Conservation (phyloP, 2,329 filamentous ascomycete genomes). For the Colletotrichum sp. region DNA sequence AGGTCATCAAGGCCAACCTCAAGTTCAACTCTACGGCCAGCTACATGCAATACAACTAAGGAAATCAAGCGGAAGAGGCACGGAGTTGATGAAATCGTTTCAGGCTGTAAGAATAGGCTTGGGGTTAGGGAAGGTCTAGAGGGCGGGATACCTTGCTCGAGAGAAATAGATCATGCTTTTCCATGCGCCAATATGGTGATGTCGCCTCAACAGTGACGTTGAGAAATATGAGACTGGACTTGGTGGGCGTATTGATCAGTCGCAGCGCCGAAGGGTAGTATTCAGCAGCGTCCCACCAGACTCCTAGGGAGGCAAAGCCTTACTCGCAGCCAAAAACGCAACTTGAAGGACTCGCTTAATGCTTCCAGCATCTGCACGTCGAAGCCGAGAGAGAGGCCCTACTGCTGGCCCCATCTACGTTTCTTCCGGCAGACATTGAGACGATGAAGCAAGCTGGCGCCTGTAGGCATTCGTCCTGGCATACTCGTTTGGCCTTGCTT, state of each 20-base stretch:
- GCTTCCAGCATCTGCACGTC: not conserved
- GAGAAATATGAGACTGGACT: not conserved
- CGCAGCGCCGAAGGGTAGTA: not conserved
- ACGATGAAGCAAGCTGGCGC: not conserved
- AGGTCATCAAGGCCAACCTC: slow-evolving; percentile 98
- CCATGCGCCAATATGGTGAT: not conserved
- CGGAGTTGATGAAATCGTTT: slow-evolving; percentile 15
- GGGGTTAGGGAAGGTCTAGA: slow-evolving; percentile 19
- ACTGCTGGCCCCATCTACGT: not conserved
- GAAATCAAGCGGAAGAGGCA: not conserved
- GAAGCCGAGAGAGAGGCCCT: not conserved
- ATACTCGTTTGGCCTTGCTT: not conserved
- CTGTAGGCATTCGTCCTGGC: not conserved
- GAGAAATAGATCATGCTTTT: slow-evolving; percentile 21
- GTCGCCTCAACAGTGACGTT: not conserved
- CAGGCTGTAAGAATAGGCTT: slow-evolving; percentile 27
- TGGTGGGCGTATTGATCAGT: not conserved
- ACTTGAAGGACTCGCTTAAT: not conserved
- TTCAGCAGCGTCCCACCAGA: not conserved
- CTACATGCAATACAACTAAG: slow-evolving; percentile 98
- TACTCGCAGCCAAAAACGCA: not conserved
- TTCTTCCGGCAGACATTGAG: not conserved
- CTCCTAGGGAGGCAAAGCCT: not conserved
- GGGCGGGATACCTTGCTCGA: slow-evolving; percentile 14
- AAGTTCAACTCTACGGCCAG: slow-evolving; percentile 99